phyloP scores from a whole-genome alignment of 2,329 filamentous ascomycete genomes.

The Xylaria sp. region DNA sequence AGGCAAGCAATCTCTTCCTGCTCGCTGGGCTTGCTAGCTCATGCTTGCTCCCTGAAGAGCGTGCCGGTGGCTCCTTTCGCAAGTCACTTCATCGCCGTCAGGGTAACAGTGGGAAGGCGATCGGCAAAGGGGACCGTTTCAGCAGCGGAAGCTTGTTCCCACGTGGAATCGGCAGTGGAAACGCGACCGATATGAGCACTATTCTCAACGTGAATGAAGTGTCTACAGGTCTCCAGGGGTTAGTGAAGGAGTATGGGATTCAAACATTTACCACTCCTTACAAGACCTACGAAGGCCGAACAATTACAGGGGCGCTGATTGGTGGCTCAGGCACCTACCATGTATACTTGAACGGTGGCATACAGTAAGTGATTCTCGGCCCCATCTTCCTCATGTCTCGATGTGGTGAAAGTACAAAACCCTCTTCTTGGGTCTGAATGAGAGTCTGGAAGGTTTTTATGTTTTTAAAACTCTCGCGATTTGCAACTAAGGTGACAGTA shows the following conservation, averaged over 20 bases:
- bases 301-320: conserved; percentile 55
- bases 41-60: conserved; percentile 42
- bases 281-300: conserved; percentile 56
- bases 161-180: conserved; percentile 55
- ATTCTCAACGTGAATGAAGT: conserved; percentile 58
- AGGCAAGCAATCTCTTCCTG: conserved; percentile 30
- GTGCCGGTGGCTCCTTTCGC: conserved; percentile 33
- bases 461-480: not conserved
- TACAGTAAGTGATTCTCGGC: conserved; percentile 52
- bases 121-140: conserved; percentile 53
- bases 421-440: not conserved
- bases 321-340: conserved; percentile 58
- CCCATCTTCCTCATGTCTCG: no score
- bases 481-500: not conserved
- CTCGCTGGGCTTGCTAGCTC: conserved; percentile 34
- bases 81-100: conserved; percentile 28
- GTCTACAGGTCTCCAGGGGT: conserved; percentile 54
- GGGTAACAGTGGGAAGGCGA: conserved; percentile 40
- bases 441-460: not conserved
- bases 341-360: conserved; percentile 63
- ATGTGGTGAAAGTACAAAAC: not conserved
- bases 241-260: conserved; percentile 55
- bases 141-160: conserved; percentile 54
- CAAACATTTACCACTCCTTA: conserved; percentile 55
- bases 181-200: conserved; percentile 51